Base-by-base conservation (phyloP, 2,329 filamentous ascomycete genomes). In the Trichoderma harzianum region DNA sequence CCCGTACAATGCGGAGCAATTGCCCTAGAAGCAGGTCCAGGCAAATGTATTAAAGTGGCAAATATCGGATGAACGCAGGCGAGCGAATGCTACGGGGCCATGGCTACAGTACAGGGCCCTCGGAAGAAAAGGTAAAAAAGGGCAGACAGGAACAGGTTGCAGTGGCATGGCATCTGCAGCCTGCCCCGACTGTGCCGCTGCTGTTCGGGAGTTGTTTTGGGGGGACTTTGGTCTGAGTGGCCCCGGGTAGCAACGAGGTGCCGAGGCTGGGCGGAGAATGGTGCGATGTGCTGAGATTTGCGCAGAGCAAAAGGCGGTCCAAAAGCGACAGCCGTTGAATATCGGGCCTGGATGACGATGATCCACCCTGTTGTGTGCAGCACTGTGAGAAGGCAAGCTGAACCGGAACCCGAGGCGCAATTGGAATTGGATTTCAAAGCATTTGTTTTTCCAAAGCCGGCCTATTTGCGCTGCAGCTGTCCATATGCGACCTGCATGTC, bases 271-370 rank as follows among this genome's bases (percentile, higher is more conserved):
- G 11, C 43, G 28, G 43, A 65, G 62, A 30, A 53, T 65, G 64
- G 51, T 30, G 64, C 64, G 14, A 67, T 57, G 64, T 67, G 51
- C 53, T 66, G 63, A 66, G 47, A 66, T 36, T 36, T 66, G 63
- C 64, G 64, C 64, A 67, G 32, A 58, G 53, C 32, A 58, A 18
- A 61, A 14, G 57, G 30, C n/a, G n/a, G n/a, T 51, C 10, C n/a
- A 51, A 51, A 21, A 21, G 21, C n/a, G 43, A 51, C 18, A 47
- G 18, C 36, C 16, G 18, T 16, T n/a, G 26, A 30, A n/a, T 30
- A 26, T 58, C 24, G 53, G 28, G 24, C 28, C 26, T 28, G 7
- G 53, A 30, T 57, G 26, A 47, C 11, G 43, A 24, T 21, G 43
- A 51, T 51, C 43, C 43, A 51, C 43, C n/a, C 24, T 30, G 14